These are phyloP conservation scores for Abortiporus biennis DNA, from an alignment of 1,284 basidiomycete genomes.

Conservation along the genomic window DNA sequence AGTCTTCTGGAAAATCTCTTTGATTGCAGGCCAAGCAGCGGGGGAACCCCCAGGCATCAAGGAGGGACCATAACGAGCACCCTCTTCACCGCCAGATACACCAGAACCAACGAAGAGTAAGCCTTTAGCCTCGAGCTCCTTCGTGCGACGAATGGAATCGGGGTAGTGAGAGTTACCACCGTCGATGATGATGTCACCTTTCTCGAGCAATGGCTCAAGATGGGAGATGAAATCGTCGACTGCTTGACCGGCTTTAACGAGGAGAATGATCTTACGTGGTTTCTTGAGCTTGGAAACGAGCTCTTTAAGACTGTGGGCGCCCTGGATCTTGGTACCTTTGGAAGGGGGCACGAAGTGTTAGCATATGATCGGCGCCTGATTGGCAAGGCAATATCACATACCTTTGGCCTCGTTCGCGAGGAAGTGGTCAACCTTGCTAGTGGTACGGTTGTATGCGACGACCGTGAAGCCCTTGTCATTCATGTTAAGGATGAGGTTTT, in stretches of 20 bases:
- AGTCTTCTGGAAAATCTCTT: slow-evolving; percentile 98
- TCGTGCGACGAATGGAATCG: slow-evolving; percentile 91
- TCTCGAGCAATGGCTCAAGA: slow-evolving; percentile 65
- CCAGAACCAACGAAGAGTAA: slow-evolving; percentile 97
- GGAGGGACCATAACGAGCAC: slow-evolving; percentile 95
- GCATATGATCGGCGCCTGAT: slow-evolving; percentile 7
- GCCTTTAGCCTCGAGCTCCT: slow-evolving; percentile 93
- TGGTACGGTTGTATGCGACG: slow-evolving; percentile 96
- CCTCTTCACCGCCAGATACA: slow-evolving; percentile 99
- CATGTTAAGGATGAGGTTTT: slow-evolving; percentile 97
- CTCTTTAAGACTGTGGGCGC: slow-evolving; percentile 93
- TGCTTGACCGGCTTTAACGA: slow-evolving; percentile 86
- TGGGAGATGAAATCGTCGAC: slow-evolving; percentile 76
- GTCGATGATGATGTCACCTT: slow-evolving; percentile 95
- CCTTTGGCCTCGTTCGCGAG: slow-evolving; percentile 97
- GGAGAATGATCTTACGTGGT: slow-evolving; percentile 90
- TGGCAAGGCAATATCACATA: slow-evolving; percentile 32
- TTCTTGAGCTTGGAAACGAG: slow-evolving; percentile 75
- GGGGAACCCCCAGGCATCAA: slow-evolving; percentile 98
- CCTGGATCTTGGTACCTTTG: slow-evolving; percentile 89
- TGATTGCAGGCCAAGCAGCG: slow-evolving; percentile 94
- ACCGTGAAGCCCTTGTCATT: slow-evolving; percentile 99
- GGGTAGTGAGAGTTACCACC: slow-evolving; percentile 99
- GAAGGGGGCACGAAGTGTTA: slow-evolving; percentile 6
- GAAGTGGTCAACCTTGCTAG: slow-evolving; percentile 95